Evolutionary conservation across 768 basidiomycete species (phyloP).

Genomic region (Rhizopogon vinicolor): DNA sequence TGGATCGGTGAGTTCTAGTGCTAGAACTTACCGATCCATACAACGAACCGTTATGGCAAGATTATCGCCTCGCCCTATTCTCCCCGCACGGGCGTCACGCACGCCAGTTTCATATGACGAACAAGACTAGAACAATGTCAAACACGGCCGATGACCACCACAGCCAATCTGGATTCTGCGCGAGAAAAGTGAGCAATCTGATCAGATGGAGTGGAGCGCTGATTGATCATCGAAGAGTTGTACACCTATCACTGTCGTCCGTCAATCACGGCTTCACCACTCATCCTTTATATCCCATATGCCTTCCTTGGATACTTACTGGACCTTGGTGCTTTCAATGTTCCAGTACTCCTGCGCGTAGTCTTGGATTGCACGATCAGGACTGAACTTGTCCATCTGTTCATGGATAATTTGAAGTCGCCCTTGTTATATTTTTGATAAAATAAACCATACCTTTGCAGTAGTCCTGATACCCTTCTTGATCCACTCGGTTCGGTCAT

Average conservation of each 20-base stretch:
- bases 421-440: background rate
- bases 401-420: slow-evolving; percentile 3
- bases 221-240: background rate
- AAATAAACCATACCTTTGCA: slow-evolving; percentile 47
- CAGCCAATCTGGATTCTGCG: too few relatives aligned
- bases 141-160: too few relatives aligned
- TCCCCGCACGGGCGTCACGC: too few relatives aligned
- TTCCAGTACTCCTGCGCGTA: slow-evolving; percentile 91
- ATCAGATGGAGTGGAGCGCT: too few relatives aligned
- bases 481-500: slow-evolving; percentile 81
- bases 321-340: slow-evolving; percentile 45
- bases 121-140: too few relatives aligned
- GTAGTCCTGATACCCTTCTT: slow-evolving; percentile 86
- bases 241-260: background rate
- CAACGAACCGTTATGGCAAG: too few relatives aligned
- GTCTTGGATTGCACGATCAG: slow-evolving; percentile 87
- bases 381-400: slow-evolving; percentile 96
- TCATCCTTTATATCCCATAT: background rate
- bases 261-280: background rate
- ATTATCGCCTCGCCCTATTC: too few relatives aligned
- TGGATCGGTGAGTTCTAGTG: too few relatives aligned
- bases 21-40: too few relatives aligned
- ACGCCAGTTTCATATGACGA: too few relatives aligned
- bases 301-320: slow-evolving; percentile 8
- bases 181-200: too few relatives aligned